A percentile compares a stretch with the other conserved stretches of the same genome.
Conservation (phyloP, 2,329 filamentous ascomycete genomes). For the Monosporascus sp. region DNA sequence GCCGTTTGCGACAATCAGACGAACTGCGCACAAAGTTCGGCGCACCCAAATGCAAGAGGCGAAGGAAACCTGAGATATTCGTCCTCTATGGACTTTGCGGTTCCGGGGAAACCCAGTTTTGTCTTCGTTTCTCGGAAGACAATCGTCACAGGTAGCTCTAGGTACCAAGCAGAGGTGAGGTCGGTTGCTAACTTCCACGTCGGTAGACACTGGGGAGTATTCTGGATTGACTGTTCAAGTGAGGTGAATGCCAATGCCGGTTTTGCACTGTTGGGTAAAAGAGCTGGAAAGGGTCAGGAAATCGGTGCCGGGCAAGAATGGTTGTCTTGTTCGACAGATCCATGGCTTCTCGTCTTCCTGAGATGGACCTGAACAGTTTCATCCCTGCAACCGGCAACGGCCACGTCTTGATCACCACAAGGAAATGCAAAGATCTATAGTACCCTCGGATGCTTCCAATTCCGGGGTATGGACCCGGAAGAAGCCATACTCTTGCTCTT, state of each 20-base stretch:
- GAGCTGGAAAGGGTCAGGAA: slow-evolving; percentile 6
- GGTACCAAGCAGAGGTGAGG: background rate
- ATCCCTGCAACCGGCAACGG: slow-evolving; percentile 4
- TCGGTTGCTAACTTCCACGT: background rate
- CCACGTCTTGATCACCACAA: slow-evolving; percentile 7
- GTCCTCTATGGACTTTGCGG: slow-evolving; percentile 7
- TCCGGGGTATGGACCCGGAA: slow-evolving; percentile 8
- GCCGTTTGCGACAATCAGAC: slow-evolving; percentile 1
- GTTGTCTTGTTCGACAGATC: slow-evolving; percentile 4
- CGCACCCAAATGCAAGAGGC: background rate
- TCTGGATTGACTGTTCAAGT: slow-evolving; percentile 9
- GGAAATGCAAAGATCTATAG: slow-evolving; percentile 6
- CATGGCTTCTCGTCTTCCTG: slow-evolving; percentile 8
- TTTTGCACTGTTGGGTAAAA: slow-evolving; percentile 1
- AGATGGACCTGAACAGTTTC: slow-evolving; percentile 6
- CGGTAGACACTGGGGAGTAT: slow-evolving; percentile 7
- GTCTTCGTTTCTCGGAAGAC: slow-evolving; percentile 3
- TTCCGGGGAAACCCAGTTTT: slow-evolving; percentile 8
- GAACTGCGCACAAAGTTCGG: background rate
- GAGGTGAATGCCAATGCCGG: slow-evolving; percentile 5
- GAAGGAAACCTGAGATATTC: slow-evolving; percentile 6
- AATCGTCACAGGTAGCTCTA: slow-evolving; percentile 4
- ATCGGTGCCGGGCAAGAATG: slow-evolving; percentile 5
- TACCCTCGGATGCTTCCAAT: slow-evolving; percentile 5
- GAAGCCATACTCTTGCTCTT: slow-evolving; percentile 7